Evolutionary conservation across 2,329 filamentous ascomycete genomes (phyloP), one percentile per base, ranked within the genome.

Genomic region (Sclerotinia sclerotiorum): DNA sequence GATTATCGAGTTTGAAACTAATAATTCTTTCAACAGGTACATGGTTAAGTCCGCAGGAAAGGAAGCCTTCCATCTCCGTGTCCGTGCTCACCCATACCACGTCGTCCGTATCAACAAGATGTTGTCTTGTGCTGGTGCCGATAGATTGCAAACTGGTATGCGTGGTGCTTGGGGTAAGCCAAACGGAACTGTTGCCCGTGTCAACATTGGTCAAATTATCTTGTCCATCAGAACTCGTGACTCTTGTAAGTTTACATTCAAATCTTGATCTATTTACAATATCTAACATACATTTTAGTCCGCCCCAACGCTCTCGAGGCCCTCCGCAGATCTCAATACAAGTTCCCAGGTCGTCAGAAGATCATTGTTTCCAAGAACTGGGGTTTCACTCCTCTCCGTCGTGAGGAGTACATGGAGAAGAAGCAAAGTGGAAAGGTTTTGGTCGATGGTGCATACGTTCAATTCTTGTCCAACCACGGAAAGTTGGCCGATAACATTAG

Each of bases 71-170:
- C 88, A 91, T 82, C 84, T 91, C 76, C 88, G 88, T 78, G 86
- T 91, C 80, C 88, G 95, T 81, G 94, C 93, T 81, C 95, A 99
- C 89, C 95, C 95, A 77, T 99, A 92, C 93, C 95, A 99, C 88
- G 95, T 99, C 85, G 91, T 99, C 88, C 95, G 95, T 85, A 99
- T 99, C 94, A 99, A 99, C 93, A 99, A 99, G 92, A 99, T 99
- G 95, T 94, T 99, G 93, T 98, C 95, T 82, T 99, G 95, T 84
- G 95, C 95, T 81, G 95, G 95, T 89, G 95, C 95, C 90, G 95
- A 99, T 98, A 93, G 95, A 91, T 88, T 99, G 84, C 95, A 99
- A 86, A 99, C 95, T 78, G 95, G 95, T 88, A 99, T 99, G 95
- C 94, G 95, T 91, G 95, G 95, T 90, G 95, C 95, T 79, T 99